Evolutionary conservation across 2,329 filamentous ascomycete genomes (phyloP), one percentile per base, ranked within the genome.

Genomic region (Leptographium radiaticola): DNA sequence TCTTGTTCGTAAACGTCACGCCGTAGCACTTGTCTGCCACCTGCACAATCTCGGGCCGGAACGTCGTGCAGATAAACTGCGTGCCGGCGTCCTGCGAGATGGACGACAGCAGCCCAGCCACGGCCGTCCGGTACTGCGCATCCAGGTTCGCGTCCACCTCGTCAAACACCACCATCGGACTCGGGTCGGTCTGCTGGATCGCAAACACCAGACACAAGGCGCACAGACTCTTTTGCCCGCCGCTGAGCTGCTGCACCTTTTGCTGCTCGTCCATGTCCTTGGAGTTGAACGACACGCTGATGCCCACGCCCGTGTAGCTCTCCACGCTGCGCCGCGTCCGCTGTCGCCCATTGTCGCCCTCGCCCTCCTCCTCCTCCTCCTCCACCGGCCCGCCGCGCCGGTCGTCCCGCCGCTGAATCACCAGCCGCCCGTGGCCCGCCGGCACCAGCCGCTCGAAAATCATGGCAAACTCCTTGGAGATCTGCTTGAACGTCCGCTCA

Each of bases 111-210:
- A 97, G 87, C 54, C 87, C 80, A 3, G 93, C 93, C 12, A 98
- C 93, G 1, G 93, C 91, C 1, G 93, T 96, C 57, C 93, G 86
- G 73, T 98, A 98, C 70, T 98, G 93, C 1, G 93, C 90, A 67
- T 98, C 93, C 30, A 98, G 79, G 66, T 98, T 98, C 68, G 93
- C 93, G 65, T 98, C 93, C 59, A 98, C 95, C 70, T 98, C 93
- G 68, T 98, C 93, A 62, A 98, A 98, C 63, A 98, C 90, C 67
- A 98, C 96, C 76, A 98, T 97, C 1, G 93, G 93, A 46, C 91
- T 94, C 11, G 91, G 93, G 67, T 98, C 93, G 56, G 91, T 95
- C 61, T 90, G 88, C 70, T 98, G 93, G 61, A 98, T 94, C n/a
- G 93, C 93, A 66, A 98, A 98, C 61, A 98, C 94, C 51, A 98